Conservation (phyloP, 1,139 yeast genomes). For the Kluyveromyces marxianus region DNA sequence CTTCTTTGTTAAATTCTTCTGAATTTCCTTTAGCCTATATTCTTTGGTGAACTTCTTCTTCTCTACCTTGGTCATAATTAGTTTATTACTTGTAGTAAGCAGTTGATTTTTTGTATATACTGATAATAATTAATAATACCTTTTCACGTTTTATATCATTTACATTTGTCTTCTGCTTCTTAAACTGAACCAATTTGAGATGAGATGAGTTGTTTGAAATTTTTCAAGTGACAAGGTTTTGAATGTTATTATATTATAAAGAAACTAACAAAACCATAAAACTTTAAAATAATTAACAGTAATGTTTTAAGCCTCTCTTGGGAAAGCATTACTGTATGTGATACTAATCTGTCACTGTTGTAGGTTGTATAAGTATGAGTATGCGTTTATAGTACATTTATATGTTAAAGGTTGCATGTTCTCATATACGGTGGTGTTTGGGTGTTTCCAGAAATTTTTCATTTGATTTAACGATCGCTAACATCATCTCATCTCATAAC, state of each 20-base stretch:
- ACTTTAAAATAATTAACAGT: no score
- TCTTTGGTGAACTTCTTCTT: constrained; percentile 29
- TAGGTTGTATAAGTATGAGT: no score
- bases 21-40: constrained; percentile 46
- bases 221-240: neutral
- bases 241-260: no score
- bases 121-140: neutral
- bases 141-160: neutral
- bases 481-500: no score
- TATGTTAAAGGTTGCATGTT: neutral
- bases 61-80: constrained; percentile 12
- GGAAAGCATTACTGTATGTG: no score
- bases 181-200: neutral
- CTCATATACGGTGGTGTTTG: neutral
- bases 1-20: constrained; percentile 67
- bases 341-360: no score
- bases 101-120: neutral
- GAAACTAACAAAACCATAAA: neutral
- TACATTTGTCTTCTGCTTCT: neutral
- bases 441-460: neutral
- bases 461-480: neutral
- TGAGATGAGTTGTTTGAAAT: constrained; percentile 2
- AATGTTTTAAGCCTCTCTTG: no score
- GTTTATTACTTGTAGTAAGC: neutral
- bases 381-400: neutral